phyloP scores from a whole-genome alignment of 352 stramenopile genomes.

The Pythium scleroteichum region DNA sequence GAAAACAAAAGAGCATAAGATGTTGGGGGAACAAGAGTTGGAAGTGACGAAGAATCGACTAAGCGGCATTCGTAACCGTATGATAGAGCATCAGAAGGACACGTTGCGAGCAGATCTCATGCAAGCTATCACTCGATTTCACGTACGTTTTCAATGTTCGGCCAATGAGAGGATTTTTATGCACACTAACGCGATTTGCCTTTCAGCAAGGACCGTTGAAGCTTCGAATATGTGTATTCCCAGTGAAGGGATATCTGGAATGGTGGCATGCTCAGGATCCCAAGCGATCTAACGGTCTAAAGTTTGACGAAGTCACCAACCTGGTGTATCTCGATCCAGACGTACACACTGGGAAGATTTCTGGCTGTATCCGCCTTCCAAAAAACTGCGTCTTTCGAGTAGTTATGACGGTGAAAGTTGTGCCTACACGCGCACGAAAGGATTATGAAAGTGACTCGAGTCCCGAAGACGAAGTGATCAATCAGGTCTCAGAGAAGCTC shows the following conservation, averaged over 20 bases:
- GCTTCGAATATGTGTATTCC: slow-evolving; percentile 57
- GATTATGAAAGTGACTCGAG: background rate
- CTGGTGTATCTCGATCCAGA: slow-evolving; percentile 26
- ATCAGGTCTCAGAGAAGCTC: slow-evolving; percentile 19
- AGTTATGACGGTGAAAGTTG: slow-evolving; percentile 28
- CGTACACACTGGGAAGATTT: slow-evolving; percentile 4
- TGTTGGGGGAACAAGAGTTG: slow-evolving; percentile 53
- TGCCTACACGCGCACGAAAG: slow-evolving; percentile 5
- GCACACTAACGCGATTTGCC: background rate
- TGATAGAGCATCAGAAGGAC: slow-evolving; percentile 52
- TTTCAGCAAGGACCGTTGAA: slow-evolving; percentile 49
- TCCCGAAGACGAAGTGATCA: slow-evolving; percentile 1
- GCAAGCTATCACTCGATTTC: slow-evolving; percentile 43
- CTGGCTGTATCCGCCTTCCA: slow-evolving; percentile 42
- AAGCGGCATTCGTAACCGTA: slow-evolving; percentile 47
- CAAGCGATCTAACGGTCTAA: slow-evolving; percentile 41
- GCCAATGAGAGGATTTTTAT: too few relatives aligned
- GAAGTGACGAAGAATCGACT: slow-evolving; percentile 59
- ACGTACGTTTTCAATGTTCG: slow-evolving; percentile 46
- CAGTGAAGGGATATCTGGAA: slow-evolving; percentile 55
- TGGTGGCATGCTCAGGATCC: slow-evolving; percentile 59
- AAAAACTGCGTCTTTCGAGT: slow-evolving; percentile 57
- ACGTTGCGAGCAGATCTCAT: slow-evolving; percentile 43
- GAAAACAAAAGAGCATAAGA: slow-evolving; percentile 55
- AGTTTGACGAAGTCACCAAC: slow-evolving; percentile 22